Percentiles rank a stretch among this genome's conserved stretches.
phyloP scores from a whole-genome alignment of 2,329 filamentous ascomycete species.

The Eutypella sp. region DNA sequence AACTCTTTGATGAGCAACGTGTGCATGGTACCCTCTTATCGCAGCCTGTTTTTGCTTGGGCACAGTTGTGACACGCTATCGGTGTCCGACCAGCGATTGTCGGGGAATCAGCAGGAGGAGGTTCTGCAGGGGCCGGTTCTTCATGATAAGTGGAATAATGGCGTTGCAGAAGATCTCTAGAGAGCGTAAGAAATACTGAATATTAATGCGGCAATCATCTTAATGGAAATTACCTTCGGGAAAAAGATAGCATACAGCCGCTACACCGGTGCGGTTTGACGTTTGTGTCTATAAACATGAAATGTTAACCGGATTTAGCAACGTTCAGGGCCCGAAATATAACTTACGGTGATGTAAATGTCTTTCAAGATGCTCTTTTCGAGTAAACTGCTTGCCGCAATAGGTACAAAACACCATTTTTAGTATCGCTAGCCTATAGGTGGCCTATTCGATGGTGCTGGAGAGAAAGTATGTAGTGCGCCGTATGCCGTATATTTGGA shows the following conservation, averaged over 20 bases:
- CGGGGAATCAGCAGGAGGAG: conserved; percentile 37
- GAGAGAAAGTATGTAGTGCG: too few relatives aligned
- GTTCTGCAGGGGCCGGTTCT: conserved; percentile 40
- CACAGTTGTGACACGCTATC: conserved; percentile 46
- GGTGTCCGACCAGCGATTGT: conserved; percentile 35
- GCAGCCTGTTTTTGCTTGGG: conserved; percentile 46
- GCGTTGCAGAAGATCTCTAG: conserved; percentile 46
- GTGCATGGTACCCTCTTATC: conserved; percentile 46
- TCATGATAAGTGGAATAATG: conserved; percentile 49
- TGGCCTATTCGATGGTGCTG: too few relatives aligned
- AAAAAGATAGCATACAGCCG: conserved; percentile 45
- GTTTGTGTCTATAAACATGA: conserved; percentile 41
- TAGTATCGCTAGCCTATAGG: too few relatives aligned
- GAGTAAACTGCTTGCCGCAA: conserved; percentile 50
- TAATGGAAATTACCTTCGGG: conserved; percentile 44
- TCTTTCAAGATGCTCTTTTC: conserved; percentile 53
- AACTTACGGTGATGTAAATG: conserved; percentile 48
- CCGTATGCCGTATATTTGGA: too few relatives aligned
- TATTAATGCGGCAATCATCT: conserved; percentile 2
- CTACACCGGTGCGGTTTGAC: conserved; percentile 49
- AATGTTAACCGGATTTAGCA: conserved; percentile 6
- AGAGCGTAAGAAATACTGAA: conserved; percentile 6
- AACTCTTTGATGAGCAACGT: conserved; percentile 43
- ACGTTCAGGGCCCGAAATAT: neutral
- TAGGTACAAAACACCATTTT: conserved; percentile 45